Conservation (phyloP, 495 filamentous ascomycete species). For the Annulohypoxylon stygium region DNA sequence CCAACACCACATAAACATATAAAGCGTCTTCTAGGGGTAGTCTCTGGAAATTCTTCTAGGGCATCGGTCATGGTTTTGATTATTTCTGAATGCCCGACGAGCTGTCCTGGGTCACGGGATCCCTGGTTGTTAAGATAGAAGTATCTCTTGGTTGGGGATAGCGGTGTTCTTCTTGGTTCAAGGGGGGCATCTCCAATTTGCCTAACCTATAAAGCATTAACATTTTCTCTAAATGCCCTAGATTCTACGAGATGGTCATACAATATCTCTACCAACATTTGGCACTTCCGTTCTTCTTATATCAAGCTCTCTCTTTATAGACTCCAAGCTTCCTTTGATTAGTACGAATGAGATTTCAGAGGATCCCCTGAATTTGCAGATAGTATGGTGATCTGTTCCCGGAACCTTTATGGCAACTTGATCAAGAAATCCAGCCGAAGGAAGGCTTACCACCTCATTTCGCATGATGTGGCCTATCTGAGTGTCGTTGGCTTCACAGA, state of each 20-base stretch:
- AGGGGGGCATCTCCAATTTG: not conserved
- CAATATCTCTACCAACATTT: not conserved
- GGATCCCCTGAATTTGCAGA: not conserved
- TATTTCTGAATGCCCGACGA: not conserved
- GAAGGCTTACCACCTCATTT: not conserved
- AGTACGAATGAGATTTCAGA: not conserved
- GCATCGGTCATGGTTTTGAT: not conserved
- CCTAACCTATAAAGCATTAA: not conserved
- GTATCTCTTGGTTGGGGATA: not conserved
- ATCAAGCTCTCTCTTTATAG: not conserved
- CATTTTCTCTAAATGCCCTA: no score
- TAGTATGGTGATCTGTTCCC: conserved; percentile 7
- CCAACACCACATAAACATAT: not conserved
- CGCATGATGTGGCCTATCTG: no score
- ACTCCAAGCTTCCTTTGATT: not conserved
- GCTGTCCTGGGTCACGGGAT: not conserved
- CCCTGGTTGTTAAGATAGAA: not conserved
- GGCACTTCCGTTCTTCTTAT: not conserved
- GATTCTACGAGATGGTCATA: not conserved
- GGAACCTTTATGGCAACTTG: no score
- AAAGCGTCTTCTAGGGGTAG: not conserved
- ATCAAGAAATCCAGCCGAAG: not conserved
- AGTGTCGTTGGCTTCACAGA: no score
- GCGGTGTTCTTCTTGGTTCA: not conserved
- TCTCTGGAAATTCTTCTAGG: not conserved